Evolutionary conservation across 2,329 filamentous ascomycete genomes (phyloP).

Genomic region (Xylariaceae sp.): DNA sequence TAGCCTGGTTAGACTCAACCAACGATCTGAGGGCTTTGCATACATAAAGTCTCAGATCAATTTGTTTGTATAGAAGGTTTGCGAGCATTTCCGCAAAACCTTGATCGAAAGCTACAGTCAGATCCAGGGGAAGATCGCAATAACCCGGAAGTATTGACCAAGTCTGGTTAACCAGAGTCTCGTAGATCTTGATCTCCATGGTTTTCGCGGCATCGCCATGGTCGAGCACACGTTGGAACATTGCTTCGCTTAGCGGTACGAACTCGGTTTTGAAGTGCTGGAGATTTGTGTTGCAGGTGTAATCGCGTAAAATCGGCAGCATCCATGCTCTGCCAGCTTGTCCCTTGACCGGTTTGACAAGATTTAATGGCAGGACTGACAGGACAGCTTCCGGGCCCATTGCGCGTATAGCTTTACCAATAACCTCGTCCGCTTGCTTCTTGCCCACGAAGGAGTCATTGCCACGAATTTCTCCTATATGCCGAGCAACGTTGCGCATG

Average conservation of each 20-base stretch:
- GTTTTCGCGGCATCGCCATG: slow-evolving; percentile 85
- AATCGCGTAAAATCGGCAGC: slow-evolving; percentile 87
- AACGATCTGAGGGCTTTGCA: slow-evolving; percentile 86
- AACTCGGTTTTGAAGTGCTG: slow-evolving; percentile 86
- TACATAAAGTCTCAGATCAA: slow-evolving; percentile 83
- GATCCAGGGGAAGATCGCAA: slow-evolving; percentile 87
- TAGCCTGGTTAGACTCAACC: slow-evolving; percentile 89
- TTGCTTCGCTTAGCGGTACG: slow-evolving; percentile 84
- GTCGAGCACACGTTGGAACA: slow-evolving; percentile 89
- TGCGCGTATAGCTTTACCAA: slow-evolving; percentile 84
- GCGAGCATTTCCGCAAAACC: slow-evolving; percentile 87
- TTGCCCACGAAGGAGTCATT: slow-evolving; percentile 92
- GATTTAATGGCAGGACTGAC: slow-evolving; percentile 82
- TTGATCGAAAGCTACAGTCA: slow-evolving; percentile 80
- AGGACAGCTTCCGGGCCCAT: slow-evolving; percentile 91
- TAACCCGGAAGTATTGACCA: slow-evolving; percentile 95
- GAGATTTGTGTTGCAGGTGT: slow-evolving; percentile 86
- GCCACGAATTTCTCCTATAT: slow-evolving; percentile 83
- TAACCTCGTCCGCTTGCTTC: slow-evolving; percentile 90
- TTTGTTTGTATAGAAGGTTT: slow-evolving; percentile 91
- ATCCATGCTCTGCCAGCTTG: slow-evolving; percentile 93
- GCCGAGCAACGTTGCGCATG: slow-evolving; percentile 75
- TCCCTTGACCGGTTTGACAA: slow-evolving; percentile 76
- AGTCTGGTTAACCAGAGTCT: slow-evolving; percentile 93
- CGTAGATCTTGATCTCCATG: slow-evolving; percentile 91